phyloP scores from a whole-genome alignment of 768 basidiomycete species.

The Cystofilobasidium capitatum region DNA sequence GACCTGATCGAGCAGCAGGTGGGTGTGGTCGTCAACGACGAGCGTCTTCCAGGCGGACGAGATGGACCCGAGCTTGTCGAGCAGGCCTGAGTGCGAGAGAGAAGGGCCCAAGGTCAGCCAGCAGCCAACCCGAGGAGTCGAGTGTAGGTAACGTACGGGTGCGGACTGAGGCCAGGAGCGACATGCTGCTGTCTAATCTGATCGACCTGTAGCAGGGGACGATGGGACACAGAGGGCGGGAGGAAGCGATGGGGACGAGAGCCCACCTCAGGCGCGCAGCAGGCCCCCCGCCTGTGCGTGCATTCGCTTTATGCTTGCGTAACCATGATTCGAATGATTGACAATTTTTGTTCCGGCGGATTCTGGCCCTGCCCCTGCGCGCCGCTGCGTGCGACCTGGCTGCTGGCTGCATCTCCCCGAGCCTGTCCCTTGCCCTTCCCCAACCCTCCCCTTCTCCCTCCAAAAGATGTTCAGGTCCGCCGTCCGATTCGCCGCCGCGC shows the following conservation, averaged over 20 bases:
- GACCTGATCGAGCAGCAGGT: conserved; percentile 69
- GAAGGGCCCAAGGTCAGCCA: neutral
- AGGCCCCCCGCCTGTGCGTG: no score
- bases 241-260: no score
- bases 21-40: conserved; percentile 87
- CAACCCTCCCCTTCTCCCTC: neutral
- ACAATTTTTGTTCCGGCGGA: no score
- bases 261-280: no score
- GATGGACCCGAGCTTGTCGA: conserved; percentile 20
- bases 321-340: no score
- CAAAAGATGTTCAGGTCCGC: neutral
- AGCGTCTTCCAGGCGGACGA: conserved; percentile 75
- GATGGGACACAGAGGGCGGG: no score
- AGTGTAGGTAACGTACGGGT: neutral
- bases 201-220: no score
- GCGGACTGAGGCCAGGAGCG: neutral
- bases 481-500: neutral
- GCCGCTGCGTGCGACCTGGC: no score
- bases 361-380: no score
- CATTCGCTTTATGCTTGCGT: no score
- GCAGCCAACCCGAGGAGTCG: neutral
- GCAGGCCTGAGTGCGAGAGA: conserved; percentile 6
- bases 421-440: neutral
- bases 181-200: neutral
- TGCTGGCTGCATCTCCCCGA: no score